Base-by-base conservation (phyloP, 306 rosid genomes). In the Cicer bijugum region DNA sequence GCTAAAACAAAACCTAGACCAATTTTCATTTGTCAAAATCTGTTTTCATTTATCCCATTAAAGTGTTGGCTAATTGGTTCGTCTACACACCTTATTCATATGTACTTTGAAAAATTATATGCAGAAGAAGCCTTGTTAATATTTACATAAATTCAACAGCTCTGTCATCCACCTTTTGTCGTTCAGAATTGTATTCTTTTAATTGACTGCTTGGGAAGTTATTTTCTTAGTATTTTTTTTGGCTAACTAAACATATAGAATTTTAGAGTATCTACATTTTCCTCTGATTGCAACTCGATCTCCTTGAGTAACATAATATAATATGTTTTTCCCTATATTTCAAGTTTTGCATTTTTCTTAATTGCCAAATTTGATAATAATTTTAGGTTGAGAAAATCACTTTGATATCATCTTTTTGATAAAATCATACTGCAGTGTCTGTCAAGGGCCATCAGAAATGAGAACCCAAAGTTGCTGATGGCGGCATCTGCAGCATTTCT, bases 401-500 rank as follows among this genome's bases (percentile, higher is more conserved):
- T 56, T 72, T 20, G 72, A 40, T 59, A 48, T 75, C 52, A 37
- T 48, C 20, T 74, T 72, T 17, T 72, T 47, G 44, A 47, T 20
- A 43, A 57, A 78, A 62, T 56, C 16, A 70, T 79, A 71, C 74
- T 56, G 75, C 88, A 95, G 99, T 95, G 99, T 82, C 80, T 95
- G 15, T 87, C 97, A 52, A 81, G 90, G 64, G 99, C 99, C 77
- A 77, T 95, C 52, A 86, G 88, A 81, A 85, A 82, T 52, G 99
- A 95, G 76, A 95, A 88, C 83, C 83, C 96, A 12, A 95, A 81
- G 85, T 38, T 90, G 50, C 80, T 95, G 81, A 95, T 85, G 92
- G 97, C 97, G 28, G 99, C 97, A 75, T 87, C 97, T 64, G 99
- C 99, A 35, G 68, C 84, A 12, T 47, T 72, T 78, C 89, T 95